phyloP scores from a whole-genome alignment of 2,329 filamentous ascomycete genomes.

The Penicillium sp. region DNA sequence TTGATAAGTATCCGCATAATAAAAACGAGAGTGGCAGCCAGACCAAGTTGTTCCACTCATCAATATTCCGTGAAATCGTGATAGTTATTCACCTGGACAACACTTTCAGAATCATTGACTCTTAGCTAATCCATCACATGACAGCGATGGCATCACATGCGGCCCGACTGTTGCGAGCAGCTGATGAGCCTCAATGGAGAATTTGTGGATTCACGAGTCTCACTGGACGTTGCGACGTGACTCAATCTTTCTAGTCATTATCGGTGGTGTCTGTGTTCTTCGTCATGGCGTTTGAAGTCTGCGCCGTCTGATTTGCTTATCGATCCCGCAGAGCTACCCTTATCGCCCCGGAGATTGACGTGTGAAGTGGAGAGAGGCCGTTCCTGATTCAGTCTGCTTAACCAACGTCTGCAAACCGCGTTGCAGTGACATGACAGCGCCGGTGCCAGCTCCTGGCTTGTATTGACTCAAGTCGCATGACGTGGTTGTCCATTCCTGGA shows the following conservation, averaged over 20 bases:
- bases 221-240: not conserved
- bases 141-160: slow-evolving; percentile 4
- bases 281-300: not conserved
- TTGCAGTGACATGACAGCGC: slow-evolving; percentile 16
- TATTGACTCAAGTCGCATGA: slow-evolving; percentile 10
- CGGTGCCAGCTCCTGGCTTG: slow-evolving; percentile 8
- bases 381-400: not conserved
- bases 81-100: too few relatives aligned
- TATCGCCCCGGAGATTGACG: slow-evolving; percentile 9
- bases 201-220: too few relatives aligned
- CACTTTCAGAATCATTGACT: too few relatives aligned
- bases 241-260: not conserved
- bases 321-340: slow-evolving; percentile 13
- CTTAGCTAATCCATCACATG: not conserved
- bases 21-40: too few relatives aligned
- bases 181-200: slow-evolving; percentile 6
- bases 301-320: slow-evolving; percentile 13
- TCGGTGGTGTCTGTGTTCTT: not conserved
- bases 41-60: too few relatives aligned
- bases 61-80: too few relatives aligned
- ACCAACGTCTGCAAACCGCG: slow-evolving; percentile 7
- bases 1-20: too few relatives aligned
- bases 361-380: too few relatives aligned
- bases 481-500: slow-evolving; percentile 9
- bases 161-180: not conserved